Base-by-base conservation (phyloP, 169 alveolate genomes). In the Cryptosporidium xiaoi region DNA sequence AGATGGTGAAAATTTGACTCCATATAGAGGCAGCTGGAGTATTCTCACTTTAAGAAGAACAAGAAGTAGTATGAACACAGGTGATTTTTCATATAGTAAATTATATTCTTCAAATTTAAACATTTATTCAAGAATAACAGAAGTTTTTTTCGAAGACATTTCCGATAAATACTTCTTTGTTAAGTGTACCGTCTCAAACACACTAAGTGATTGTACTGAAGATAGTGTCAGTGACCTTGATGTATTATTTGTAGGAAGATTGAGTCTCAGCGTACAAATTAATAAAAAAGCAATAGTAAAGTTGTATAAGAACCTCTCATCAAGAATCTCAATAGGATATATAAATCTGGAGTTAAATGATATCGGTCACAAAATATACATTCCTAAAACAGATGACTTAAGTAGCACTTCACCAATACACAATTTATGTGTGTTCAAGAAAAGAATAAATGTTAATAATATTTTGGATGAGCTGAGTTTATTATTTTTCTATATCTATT, bases 121-220 rank as follows among this genome's bases (percentile, higher is more conserved):
- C 3, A 44, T 77, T 44, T 62, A 60, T 62, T 77, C 87, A 7
- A 77, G 87, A 77, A 44, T 77, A n/a, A 71, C 87, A 27, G 77
- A 77, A 46, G 50, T 36, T 18, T 40, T 77, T 7, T 20, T 27
- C 1, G 87, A 40, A 24, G 20, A 58, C 2, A 40, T 60, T 18
- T 20, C 20, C 20, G n/a, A 60, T 15, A 60, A 58, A 44, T 44
- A 13, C 31, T 56, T 60, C 20, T 62, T 27, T 34, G 29, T 69
- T 0, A 69, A 20, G 8, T 53, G 20, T 55, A 29, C 40, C 2
- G 24, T 34, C 27, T 66, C 83, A 7, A 55, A 2, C 24, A 56
- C 34, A n/a, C 36, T 3, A 15, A 15, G 24, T 27, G 24, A 4
- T 31, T 2, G 7, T 3, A 13, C 34, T 15, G 67, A 55, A 29